phyloP scores from a whole-genome alignment of 2,329 filamentous ascomycete genomes.

The Alternaria angustiovoidea region DNA sequence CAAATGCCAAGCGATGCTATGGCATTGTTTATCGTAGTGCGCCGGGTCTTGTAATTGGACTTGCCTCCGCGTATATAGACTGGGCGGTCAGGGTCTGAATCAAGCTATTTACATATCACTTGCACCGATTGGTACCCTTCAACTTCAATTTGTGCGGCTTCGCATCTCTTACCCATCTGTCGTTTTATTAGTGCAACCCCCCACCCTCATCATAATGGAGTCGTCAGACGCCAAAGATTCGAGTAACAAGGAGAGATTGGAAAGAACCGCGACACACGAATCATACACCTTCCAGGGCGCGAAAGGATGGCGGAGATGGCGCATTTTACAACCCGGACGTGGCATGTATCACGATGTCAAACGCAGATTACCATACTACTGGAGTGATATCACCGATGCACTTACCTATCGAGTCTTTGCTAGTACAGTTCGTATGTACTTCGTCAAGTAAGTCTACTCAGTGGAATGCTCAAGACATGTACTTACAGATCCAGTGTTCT shows the following conservation, averaged over 20 bases:
- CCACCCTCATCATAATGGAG: slow-evolving; percentile 4
- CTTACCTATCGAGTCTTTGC: slow-evolving; percentile 64
- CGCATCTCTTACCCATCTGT: neutral
- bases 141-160: neutral
- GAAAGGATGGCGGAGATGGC: slow-evolving; percentile 53
- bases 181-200: neutral
- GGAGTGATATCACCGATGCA: slow-evolving; percentile 64
- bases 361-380: slow-evolving; percentile 63
- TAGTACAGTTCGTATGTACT: slow-evolving; percentile 66
- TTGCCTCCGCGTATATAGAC: neutral
- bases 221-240: neutral
- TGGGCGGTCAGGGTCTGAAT: neutral
- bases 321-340: slow-evolving; percentile 55
- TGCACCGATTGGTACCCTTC: neutral
- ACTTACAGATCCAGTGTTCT: slow-evolving; percentile 53
- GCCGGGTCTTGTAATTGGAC: neutral
- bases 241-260: slow-evolving; percentile 7
- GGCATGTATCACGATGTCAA: slow-evolving; percentile 65
- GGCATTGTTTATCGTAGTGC: neutral
- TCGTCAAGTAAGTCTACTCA: slow-evolving; percentile 58
- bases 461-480: too few relatives aligned
- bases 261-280: slow-evolving; percentile 32
- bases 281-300: slow-evolving; percentile 48
- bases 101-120: neutral
- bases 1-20: slow-evolving; percentile 10